A percentile compares a stretch with the other conserved stretches of the same genome.
Conservation (phyloP, 306 rosid genomes). For the Begonia masoniana region DNA sequence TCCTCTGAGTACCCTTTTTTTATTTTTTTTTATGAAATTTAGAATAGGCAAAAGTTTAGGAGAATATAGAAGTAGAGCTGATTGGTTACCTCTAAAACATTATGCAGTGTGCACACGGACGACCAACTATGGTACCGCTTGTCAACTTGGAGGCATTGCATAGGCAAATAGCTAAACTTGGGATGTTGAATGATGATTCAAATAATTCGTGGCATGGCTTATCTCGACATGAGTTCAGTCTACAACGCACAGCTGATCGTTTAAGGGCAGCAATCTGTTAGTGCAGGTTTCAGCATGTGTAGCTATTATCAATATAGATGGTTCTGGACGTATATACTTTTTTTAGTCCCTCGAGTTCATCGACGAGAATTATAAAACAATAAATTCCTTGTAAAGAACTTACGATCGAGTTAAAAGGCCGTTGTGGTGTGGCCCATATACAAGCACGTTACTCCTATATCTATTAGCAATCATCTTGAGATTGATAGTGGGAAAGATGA, state of each 20-base stretch:
- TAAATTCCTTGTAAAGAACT: no score
- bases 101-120: conserved; percentile 89
- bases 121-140: conserved; percentile 80
- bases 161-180: conserved; percentile 55
- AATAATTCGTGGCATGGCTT: conserved; percentile 54
- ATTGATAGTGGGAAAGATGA: no score
- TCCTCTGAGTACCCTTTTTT: conserved; percentile 1
- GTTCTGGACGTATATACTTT: no score
- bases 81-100: conserved; percentile 6
- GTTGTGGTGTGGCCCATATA: no score
- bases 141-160: conserved; percentile 81
- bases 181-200: conserved; percentile 17
- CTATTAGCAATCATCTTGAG: no score
- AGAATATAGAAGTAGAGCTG: neutral
- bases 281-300: no score
- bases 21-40: neutral
- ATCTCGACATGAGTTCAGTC: conserved; percentile 26
- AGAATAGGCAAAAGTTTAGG: neutral
- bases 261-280: conserved; percentile 21
- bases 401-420: no score
- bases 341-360: no score
- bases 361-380: no score
- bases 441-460: no score
- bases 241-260: conserved; percentile 47
- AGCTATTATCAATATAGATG: no score